phyloP scores from a whole-genome alignment of 768 basidiomycete genomes.

The Tylopilus balloui region DNA sequence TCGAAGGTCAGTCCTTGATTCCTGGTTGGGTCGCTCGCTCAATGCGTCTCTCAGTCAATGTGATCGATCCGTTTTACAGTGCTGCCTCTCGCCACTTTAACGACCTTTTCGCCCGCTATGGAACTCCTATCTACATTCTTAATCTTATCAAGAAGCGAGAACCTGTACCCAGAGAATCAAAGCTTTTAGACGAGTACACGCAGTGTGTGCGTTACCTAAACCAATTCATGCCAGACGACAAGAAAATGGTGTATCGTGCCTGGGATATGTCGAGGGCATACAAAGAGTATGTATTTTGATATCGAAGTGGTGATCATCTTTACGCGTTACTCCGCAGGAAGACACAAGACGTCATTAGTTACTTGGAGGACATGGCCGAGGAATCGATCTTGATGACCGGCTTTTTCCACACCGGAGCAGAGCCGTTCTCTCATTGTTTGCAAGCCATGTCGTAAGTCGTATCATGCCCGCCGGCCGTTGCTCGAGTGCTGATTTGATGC shows the following conservation, averaged over 20 bases:
- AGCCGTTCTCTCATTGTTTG: constrained; percentile 71
- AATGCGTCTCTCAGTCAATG: constrained; percentile 56
- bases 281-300: constrained; percentile 63
- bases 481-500: background rate
- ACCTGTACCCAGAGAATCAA: constrained; percentile 79
- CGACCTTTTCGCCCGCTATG: constrained; percentile 84
- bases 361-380: constrained; percentile 91
- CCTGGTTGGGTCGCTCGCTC: constrained; percentile 2
- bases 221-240: constrained; percentile 83
- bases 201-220: constrained; percentile 92
- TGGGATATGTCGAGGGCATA: constrained; percentile 98
- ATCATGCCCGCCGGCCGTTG: background rate
- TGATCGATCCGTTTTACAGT: constrained; percentile 92
- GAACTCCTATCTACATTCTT: constrained; percentile 82
- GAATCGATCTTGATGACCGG: constrained; percentile 87
- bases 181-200: constrained; percentile 85
- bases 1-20: constrained; percentile 67
- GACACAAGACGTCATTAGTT: constrained; percentile 92
- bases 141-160: constrained; percentile 91
- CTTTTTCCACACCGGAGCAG: constrained; percentile 93
- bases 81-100: constrained; percentile 94
- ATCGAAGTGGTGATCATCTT: background rate
- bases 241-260: constrained; percentile 86
- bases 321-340: constrained; percentile 48
- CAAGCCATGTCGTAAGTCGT: constrained; percentile 37